These are phyloP conservation scores for Phytophthora crassamura DNA, from an alignment of 352 stramenopile genomes.

Conservation along the genomic window DNA sequence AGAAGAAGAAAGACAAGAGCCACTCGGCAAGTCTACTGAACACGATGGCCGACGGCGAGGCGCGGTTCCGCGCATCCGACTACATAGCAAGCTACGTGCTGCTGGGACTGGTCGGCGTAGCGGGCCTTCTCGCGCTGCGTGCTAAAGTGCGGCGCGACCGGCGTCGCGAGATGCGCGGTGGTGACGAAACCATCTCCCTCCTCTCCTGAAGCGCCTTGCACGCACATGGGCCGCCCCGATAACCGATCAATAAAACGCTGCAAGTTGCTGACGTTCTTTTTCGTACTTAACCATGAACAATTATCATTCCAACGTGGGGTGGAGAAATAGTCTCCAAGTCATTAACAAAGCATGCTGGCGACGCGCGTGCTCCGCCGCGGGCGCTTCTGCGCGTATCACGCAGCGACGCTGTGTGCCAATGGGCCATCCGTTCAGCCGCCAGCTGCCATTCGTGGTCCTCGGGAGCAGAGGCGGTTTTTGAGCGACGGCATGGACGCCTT, in stretches of 20 bases:
- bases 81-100: constrained; percentile 65
- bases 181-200: constrained; percentile 36
- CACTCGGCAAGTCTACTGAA: constrained; percentile 37
- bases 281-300: constrained; percentile 15
- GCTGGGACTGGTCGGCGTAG: constrained; percentile 64
- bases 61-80: constrained; percentile 37
- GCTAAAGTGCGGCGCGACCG: constrained; percentile 39
- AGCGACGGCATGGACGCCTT: constrained; percentile 78
- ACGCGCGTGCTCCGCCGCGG: constrained; percentile 33
- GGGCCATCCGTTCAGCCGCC: background rate
- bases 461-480: constrained; percentile 34
- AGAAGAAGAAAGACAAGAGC: constrained; percentile 29
- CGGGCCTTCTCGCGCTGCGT: constrained; percentile 55
- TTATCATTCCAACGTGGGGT: constrained; percentile 23
- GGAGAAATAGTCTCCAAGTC: background rate
- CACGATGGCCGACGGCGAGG: constrained; percentile 5
- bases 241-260: constrained; percentile 15
- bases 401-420: constrained; percentile 5
- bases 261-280: constrained; percentile 20
- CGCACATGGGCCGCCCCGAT: background rate
- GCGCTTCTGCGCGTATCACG: constrained; percentile 21
- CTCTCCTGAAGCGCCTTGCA: constrained; percentile 24
- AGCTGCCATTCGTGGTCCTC: background rate
- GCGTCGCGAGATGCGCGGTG: constrained; percentile 6
- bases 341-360: constrained; percentile 24